Evolutionary conservation across 345 rosid species (phyloP).

Genomic region (Anastatica hierochuntica): DNA sequence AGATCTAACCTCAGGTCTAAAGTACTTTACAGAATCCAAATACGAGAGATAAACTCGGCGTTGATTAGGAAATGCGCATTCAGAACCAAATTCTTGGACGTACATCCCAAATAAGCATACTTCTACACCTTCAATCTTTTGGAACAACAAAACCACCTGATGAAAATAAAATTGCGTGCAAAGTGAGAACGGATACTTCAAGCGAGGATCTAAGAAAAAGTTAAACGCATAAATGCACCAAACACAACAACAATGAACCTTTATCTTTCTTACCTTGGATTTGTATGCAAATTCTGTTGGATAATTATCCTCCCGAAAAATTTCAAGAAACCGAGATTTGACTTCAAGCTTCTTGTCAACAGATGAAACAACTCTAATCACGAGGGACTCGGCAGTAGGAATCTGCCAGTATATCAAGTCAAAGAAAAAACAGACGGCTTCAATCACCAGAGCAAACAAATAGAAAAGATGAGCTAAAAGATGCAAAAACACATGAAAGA

Average conservation of each 20-base stretch:
- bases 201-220: neutral
- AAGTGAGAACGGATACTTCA: neutral
- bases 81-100: constrained; percentile 98
- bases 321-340: constrained; percentile 89
- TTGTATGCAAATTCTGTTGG: constrained; percentile 90
- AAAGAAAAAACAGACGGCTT: constrained; percentile 8
- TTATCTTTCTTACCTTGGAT: constrained; percentile 58
- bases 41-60: constrained; percentile 97
- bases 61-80: constrained; percentile 85
- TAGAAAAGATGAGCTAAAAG: too few relatives aligned
- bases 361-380: constrained; percentile 94
- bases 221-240: too few relatives aligned
- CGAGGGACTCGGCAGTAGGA: constrained; percentile 96
- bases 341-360: constrained; percentile 99
- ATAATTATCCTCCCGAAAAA: constrained; percentile 87
- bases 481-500: neutral
- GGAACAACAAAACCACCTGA: constrained; percentile 90
- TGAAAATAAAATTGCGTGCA: constrained; percentile 20
- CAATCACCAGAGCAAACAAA: constrained; percentile 2
- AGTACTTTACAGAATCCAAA: constrained; percentile 96
- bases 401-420: constrained; percentile 39
- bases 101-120: constrained; percentile 99
- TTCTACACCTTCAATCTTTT: constrained; percentile 99
- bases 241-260: neutral
- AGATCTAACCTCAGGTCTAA: constrained; percentile 90